A percentile compares a stretch with the other conserved stretches of the same genome.
These are phyloP conservation scores for Fusarium longipes DNA, from an alignment of 2,329 filamentous ascomycete species.

Conservation along the genomic window DNA sequence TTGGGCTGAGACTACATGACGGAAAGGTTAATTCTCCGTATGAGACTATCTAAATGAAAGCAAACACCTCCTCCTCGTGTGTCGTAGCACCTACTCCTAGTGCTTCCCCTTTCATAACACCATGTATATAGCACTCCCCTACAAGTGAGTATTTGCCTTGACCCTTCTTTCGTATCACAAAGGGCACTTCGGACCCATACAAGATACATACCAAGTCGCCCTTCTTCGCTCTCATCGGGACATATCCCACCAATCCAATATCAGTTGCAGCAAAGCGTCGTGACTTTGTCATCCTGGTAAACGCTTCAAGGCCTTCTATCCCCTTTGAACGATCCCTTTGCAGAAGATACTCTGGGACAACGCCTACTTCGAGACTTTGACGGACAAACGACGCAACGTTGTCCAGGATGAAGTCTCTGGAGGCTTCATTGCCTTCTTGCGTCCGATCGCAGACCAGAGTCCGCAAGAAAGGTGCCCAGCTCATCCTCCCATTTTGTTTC, in stretches of 20 bases:
- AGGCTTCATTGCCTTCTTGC: too few species aligned
- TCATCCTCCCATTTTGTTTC: too few species aligned
- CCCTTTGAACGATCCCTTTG: background rate
- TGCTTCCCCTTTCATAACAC: background rate
- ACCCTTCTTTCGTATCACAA: background rate
- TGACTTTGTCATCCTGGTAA: background rate
- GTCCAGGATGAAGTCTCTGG: too few species aligned
- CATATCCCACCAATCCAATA: background rate
- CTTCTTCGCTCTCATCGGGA: background rate
- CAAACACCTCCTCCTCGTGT: too few species aligned
- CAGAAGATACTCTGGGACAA: accelerated
- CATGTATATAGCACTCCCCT: conserved; percentile 4
- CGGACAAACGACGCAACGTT: too few species aligned
- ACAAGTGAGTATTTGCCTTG: background rate
- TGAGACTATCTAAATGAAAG: too few species aligned
- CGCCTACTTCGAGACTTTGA: too few species aligned
- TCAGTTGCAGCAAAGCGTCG: background rate
- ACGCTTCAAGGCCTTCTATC: background rate
- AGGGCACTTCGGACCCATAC: background rate
- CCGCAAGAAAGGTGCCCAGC: too few species aligned
- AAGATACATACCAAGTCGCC: background rate
- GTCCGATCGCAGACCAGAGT: too few species aligned
- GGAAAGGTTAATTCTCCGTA: too few species aligned
- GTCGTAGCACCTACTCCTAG: too few species aligned
- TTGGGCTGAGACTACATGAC: too few species aligned